Evolutionary conservation across 768 basidiomycete species (phyloP).

Genomic region (Daedalea quercina): DNA sequence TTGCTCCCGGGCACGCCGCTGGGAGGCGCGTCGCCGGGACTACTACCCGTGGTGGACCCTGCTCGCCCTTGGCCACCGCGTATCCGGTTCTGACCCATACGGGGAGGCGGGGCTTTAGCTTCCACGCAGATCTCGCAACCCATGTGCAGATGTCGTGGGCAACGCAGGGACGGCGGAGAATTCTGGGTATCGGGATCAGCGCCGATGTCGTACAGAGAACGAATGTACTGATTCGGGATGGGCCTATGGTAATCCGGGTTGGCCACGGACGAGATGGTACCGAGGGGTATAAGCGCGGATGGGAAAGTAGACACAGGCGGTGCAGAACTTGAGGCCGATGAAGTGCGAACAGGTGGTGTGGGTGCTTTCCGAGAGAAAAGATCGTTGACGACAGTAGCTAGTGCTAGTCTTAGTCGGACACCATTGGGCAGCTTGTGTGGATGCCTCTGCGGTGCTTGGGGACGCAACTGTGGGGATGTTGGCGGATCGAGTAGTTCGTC

Average conservation of each 20-base stretch:
- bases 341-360: constrained; percentile 18
- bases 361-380: constrained; percentile 70
- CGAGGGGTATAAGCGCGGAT: constrained; percentile 5
- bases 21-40: constrained; percentile 15
- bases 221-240: constrained; percentile 32
- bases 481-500: constrained; percentile 49
- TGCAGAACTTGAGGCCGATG: constrained; percentile 4
- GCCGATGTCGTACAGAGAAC: constrained; percentile 50
- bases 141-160: constrained; percentile 66
- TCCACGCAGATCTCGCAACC: constrained; percentile 76
- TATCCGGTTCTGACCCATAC: constrained; percentile 6
- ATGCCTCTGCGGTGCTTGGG: constrained; percentile 27
- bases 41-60: constrained; percentile 17
- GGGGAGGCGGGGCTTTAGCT: constrained; percentile 33
- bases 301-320: constrained; percentile 2
- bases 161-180: constrained; percentile 57
- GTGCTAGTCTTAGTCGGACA: constrained; percentile 67
- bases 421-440: constrained; percentile 73
- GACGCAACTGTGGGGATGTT: constrained; percentile 40
- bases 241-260: constrained; percentile 11
- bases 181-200: constrained; percentile 56
- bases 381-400: constrained; percentile 76
- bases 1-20: neutral
- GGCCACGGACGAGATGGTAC: neutral
- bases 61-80: constrained; percentile 11